Conservation (phyloP, 2,329 filamentous ascomycete species). For the Diaporthe longicolla region DNA sequence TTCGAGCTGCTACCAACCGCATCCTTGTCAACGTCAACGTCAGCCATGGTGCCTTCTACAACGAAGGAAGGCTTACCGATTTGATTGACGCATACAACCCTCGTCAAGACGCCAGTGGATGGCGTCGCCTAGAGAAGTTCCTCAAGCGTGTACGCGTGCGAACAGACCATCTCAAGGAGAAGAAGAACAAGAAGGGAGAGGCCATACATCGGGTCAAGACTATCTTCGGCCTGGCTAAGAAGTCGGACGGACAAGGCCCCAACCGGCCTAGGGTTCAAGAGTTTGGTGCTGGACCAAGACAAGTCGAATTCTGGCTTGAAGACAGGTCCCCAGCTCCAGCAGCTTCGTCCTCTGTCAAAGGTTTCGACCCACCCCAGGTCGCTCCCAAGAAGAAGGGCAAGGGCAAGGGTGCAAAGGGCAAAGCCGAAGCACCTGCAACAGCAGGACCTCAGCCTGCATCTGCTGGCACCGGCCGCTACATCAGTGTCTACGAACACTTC, state of each 20-base stretch:
- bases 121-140: constrained; percentile 52
- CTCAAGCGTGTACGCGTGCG: constrained; percentile 55
- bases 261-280: constrained; percentile 46
- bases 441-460: constrained; percentile 30
- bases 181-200: constrained; percentile 51
- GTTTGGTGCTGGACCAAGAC: constrained; percentile 62
- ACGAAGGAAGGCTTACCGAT: constrained; percentile 45
- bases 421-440: neutral
- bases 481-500: constrained; percentile 68
- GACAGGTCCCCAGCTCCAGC: constrained; percentile 45
- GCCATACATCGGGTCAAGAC: constrained; percentile 55
- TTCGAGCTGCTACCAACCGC: constrained; percentile 52
- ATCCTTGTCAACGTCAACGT: constrained; percentile 56
- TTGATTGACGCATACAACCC: constrained; percentile 42
- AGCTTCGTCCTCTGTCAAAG: constrained; percentile 2
- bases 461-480: constrained; percentile 52
- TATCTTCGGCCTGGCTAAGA: constrained; percentile 54
- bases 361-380: constrained; percentile 1
- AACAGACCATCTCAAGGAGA: constrained; percentile 55
- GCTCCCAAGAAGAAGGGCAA: constrained; percentile 39
- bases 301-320: constrained; percentile 68
- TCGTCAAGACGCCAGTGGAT: constrained; percentile 20
- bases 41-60: constrained; percentile 53
- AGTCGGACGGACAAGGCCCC: constrained; percentile 51
- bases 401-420: constrained; percentile 34